Evolutionary conservation across 2,329 filamentous ascomycete genomes (phyloP), one percentile per base, ranked within the genome.

Genomic region (Fusarium acutatum): DNA sequence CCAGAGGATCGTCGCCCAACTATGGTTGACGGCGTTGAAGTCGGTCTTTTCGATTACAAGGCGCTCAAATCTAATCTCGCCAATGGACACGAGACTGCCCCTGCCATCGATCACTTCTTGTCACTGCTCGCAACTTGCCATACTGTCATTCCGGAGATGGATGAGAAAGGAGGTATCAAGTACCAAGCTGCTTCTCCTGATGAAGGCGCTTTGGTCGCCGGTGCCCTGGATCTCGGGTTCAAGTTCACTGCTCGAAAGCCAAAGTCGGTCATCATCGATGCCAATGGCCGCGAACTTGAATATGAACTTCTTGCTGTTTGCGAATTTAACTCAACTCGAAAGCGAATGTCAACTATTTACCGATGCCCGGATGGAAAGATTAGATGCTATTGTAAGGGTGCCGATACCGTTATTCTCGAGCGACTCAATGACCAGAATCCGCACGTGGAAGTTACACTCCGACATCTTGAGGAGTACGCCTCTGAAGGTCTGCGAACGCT

Each of bases 121-220:
- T 89, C 93, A 6, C 87, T 99, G 22, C 88, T 99, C 35, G 88
- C 96, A 13, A 97, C 93, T 12, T 99, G 96, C 77, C 96, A 99
- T 82, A 99, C 96, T 1, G 96, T 99, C 75, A 99, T 99, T 79
- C 97, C 96, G 0, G 96, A 99, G 83, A 88, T 91, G 77, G 91
- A 91, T 56, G 93, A 95, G 47, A 92, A 94, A 76, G 93, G 91
- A 24, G 88, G 91, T 41, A 98, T 99, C 86, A 98, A 97, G 83
- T 99, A 99, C 77, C 97, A 99, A 84, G 96, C 96, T 30, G 96
- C 97, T 4, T 99, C 96, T 30, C 96, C 96, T 2, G 96, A 99
- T 75, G 96, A 99, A 82, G 96, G 96, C 64, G 96, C 96, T n/a
- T 86, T 99, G 54, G 96, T 99, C 1, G 93, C 98, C 78, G 97